Conservation (phyloP, 257 asterid species). For the Nyctanthes arbortristis region DNA sequence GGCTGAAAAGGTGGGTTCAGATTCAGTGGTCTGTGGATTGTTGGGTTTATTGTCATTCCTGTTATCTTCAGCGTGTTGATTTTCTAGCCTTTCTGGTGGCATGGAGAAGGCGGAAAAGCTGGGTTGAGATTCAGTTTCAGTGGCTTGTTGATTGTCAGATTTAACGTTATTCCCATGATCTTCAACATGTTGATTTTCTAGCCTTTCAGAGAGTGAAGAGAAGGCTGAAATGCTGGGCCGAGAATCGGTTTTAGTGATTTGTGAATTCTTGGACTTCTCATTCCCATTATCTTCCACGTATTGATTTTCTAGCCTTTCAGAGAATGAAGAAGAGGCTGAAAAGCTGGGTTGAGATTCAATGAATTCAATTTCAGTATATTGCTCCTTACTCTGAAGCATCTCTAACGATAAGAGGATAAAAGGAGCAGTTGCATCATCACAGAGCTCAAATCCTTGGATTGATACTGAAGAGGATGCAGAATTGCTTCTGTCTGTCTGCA, state of each 20-base stretch:
- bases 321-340: slow-evolving; percentile 37
- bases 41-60: neutral
- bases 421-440: slow-evolving; percentile 58
- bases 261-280: slow-evolving; percentile 5
- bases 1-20: neutral
- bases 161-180: slow-evolving; percentile 24
- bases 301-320: slow-evolving; percentile 33
- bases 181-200: slow-evolving; percentile 26
- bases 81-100: too few species aligned
- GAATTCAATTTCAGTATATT: slow-evolving; percentile 33
- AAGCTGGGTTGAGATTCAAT: slow-evolving; percentile 27
- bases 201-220: slow-evolving; percentile 36
- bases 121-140: too few species aligned
- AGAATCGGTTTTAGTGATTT: neutral
- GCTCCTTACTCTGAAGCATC: slow-evolving; percentile 39
- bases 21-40: too few species aligned
- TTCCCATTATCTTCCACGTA: slow-evolving; percentile 27
- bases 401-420: slow-evolving; percentile 37
- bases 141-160: too few species aligned
- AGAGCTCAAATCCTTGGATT: slow-evolving; percentile 71
- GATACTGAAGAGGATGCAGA: slow-evolving; percentile 78
- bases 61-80: too few species aligned
- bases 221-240: slow-evolving; percentile 30
- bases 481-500: slow-evolving; percentile 66
- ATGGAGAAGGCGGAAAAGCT: too few species aligned